These are phyloP conservation scores for Trichoderma harzianum DNA, from an alignment of 2,329 filamentous ascomycete genomes.

Conservation along the genomic window DNA sequence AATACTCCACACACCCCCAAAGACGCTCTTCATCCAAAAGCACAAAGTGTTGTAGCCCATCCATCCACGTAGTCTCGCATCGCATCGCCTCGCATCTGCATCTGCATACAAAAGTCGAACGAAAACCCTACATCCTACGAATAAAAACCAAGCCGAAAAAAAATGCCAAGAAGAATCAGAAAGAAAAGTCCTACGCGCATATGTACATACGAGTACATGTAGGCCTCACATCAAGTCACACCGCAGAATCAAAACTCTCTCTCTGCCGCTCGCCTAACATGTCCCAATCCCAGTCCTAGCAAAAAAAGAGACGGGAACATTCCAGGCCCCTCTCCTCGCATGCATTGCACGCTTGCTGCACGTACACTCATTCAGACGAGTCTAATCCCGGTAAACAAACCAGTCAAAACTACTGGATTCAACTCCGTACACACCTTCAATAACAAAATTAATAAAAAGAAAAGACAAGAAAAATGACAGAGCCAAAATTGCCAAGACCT, in stretches of 20 bases:
- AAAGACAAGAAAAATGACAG: neutral
- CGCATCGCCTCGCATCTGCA: neutral
- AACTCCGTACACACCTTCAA: neutral
- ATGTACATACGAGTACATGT: neutral
- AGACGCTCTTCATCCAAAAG: neutral
- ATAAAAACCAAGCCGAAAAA: neutral
- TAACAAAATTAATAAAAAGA: neutral
- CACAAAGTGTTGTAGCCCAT: neutral
- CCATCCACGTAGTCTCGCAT: neutral
- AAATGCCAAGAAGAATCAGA: neutral
- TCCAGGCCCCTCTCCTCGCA: neutral
- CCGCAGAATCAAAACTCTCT: neutral
- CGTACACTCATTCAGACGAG: neutral
- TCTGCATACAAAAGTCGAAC: neutral
- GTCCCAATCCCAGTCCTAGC: neutral
- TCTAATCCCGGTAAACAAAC: neutral
- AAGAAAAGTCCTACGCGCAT: neutral
- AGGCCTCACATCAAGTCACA: slow-evolving; percentile 5
- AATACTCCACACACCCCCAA: neutral
- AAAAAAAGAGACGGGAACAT: neutral
- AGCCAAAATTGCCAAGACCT: neutral
- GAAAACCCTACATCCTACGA: neutral
- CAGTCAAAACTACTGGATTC: neutral
- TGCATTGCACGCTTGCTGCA: neutral
- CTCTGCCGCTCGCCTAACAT: neutral